These are phyloP conservation scores for Cardiospermum halicacabum DNA, from an alignment of 345 rosid genomes.

Conservation along the genomic window DNA sequence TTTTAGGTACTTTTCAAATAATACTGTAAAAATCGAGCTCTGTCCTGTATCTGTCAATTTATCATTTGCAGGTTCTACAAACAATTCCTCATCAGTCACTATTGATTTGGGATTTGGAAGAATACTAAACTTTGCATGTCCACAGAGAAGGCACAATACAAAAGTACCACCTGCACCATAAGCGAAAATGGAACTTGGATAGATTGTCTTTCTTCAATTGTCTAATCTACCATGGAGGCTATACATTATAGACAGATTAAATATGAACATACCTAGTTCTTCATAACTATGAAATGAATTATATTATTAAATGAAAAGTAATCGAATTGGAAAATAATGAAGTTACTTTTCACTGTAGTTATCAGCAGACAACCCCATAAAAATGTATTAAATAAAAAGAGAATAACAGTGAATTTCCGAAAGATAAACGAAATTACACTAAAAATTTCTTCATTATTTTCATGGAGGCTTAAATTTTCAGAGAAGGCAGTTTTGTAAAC, in stretches of 20 bases:
- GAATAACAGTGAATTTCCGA: slow-evolving; percentile 81
- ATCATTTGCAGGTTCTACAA: slow-evolving; percentile 42
- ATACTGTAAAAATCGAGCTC: slow-evolving; percentile 45
- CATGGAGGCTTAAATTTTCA: slow-evolving; percentile 66
- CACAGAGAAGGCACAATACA: slow-evolving; percentile 79
- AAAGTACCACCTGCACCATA: slow-evolving; percentile 72
- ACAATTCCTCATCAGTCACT: slow-evolving; percentile 65
- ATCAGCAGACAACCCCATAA: slow-evolving; percentile 62
- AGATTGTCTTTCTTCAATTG: slow-evolving; percentile 20
- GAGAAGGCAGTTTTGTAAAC: slow-evolving; percentile 79
- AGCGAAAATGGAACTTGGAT: slow-evolving; percentile 20
- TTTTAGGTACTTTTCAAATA: slow-evolving; percentile 53
- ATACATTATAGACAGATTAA: not conserved
- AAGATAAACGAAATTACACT: slow-evolving; percentile 85
- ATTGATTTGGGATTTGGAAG: slow-evolving; percentile 88
- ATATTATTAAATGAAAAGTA: not conserved
- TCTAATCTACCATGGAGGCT: slow-evolving; percentile 20
- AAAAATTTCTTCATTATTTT: slow-evolving; percentile 67
- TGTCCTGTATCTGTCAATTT: slow-evolving; percentile 43
- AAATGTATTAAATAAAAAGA: slow-evolving; percentile 65
- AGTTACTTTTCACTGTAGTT: slow-evolving; percentile 88
- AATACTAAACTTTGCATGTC: slow-evolving; percentile 61
- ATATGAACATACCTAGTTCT: not conserved
- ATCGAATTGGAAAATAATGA: slow-evolving; percentile 7
- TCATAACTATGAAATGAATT: not conserved